Conservation (phyloP, 1,284 basidiomycete species). For the Gymnopus androsaceus region DNA sequence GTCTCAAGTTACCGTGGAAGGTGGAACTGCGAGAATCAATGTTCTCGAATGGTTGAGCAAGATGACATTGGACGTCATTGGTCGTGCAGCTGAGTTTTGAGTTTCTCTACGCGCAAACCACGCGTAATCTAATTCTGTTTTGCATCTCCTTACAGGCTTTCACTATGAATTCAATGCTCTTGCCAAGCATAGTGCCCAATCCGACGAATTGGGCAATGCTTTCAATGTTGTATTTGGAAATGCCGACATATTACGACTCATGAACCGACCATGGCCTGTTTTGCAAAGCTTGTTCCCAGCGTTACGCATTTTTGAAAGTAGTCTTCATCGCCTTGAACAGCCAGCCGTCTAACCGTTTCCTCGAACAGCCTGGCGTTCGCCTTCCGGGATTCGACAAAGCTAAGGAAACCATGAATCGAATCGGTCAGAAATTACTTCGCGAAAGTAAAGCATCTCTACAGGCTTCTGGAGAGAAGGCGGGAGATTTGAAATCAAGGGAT, state of each 20-base stretch:
- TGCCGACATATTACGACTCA: conserved; percentile 32
- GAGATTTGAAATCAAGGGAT: conserved; percentile 41
- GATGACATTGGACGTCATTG: conserved; percentile 70
- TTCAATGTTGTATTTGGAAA: conserved; percentile 46
- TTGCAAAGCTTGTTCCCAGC: conserved; percentile 40
- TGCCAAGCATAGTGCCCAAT: conserved; percentile 24
- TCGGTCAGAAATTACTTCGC: conserved; percentile 47
- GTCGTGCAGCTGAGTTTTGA: conserved; percentile 52
- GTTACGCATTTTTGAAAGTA: conserved; percentile 44
- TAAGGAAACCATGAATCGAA: conserved; percentile 24
- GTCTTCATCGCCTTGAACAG: neutral
- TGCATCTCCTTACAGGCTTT: conserved; percentile 47
- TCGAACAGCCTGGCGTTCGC: neutral
- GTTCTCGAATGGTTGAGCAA: conserved; percentile 56
- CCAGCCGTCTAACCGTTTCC: neutral
- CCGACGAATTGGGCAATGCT: conserved; percentile 51
- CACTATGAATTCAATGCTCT: conserved; percentile 65
- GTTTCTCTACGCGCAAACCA: neutral
- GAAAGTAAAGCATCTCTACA: conserved; percentile 42
- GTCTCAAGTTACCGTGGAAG: conserved; percentile 29
- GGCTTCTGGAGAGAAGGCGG: conserved; percentile 29
- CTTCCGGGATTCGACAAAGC: conserved; percentile 6
- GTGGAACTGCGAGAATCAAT: conserved; percentile 41
- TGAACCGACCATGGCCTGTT: conserved; percentile 30
- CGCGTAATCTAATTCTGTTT: conserved; percentile 20